Evolutionary conservation across 139 green algal species (phyloP), one percentile per base, ranked within the genome.

Genomic region (Haematococcus sp.): DNA sequence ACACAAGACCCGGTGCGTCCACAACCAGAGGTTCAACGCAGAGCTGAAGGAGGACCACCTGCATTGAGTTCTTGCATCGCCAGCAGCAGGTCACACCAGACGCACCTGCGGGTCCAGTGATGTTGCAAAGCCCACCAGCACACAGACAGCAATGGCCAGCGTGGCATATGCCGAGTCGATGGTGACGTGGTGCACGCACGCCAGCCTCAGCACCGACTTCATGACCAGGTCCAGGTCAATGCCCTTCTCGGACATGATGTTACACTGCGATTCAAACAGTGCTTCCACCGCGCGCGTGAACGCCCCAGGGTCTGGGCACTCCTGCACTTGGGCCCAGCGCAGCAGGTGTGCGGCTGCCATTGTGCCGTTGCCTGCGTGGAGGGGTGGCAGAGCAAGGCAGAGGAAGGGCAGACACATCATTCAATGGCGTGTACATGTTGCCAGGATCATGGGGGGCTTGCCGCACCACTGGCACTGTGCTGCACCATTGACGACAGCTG

Each of bases 71-170:
- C n/a, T n/a, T n/a, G n/a, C n/a, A n/a, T n/a, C n/a, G n/a, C n/a
- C n/a, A n/a, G n/a, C n/a, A n/a, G n/a, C n/a, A n/a, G n/a, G n/a
- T n/a, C n/a, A n/a, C n/a, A n/a, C n/a, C n/a, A n/a, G n/a, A n/a
- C 95, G 96, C 19, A 98, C 80, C 7, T 75, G 28, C 0, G 88
- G 88, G 79, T 98, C 94, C 52, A 98, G 75, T 0, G 79, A 77
- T 3, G 90, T 86, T 7, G 91, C 94, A 79, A 97, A 97, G 19
- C 93, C 92, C 33, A 95, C 88, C 34, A 98, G 80, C 27, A 98
- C 88, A 55, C 87, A 95, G 60, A 97, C 86, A 2, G 83, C 86
- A 5, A 97, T 77, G 40, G 60, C 79, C 46, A 98, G 88, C 19
- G 86, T 81, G 0, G 94, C 94, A 64, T 97, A 98, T 63, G 78